These are phyloP conservation scores for Oryza australiensis DNA, from an alignment of 176 grass and related monocot species.

Conservation along the genomic window DNA sequence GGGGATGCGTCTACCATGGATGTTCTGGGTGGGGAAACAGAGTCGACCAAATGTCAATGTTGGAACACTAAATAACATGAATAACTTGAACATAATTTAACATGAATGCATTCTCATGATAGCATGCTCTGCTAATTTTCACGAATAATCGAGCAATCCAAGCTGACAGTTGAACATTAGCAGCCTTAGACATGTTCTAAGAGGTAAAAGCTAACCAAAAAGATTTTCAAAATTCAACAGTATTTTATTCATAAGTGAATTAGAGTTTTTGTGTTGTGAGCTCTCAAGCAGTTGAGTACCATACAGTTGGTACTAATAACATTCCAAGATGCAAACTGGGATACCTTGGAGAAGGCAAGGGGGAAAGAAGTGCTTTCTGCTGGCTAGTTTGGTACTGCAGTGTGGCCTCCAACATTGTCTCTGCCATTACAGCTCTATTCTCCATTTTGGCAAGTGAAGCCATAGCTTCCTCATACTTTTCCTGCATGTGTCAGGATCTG, in stretches of 20 bases:
- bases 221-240: conserved; percentile 29
- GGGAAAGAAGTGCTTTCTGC: conserved; percentile 77
- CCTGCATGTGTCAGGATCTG: conserved; percentile 50
- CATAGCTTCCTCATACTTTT: conserved; percentile 89
- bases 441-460: conserved; percentile 75
- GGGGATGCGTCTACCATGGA: conserved; percentile 49
- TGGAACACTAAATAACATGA: conserved; percentile 11
- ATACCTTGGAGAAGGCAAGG: conserved; percentile 86
- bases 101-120: conserved; percentile 11
- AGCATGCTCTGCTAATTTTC: conserved; percentile 1
- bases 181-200: conserved; percentile 9
- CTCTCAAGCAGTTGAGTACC: conserved; percentile 1
- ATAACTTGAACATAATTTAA: conserved; percentile 25
- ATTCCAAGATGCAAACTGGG: conserved; percentile 16
- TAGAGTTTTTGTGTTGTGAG: conserved; percentile 22
- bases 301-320: conserved; percentile 28
- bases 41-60: conserved; percentile 21
- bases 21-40: conserved; percentile 54
- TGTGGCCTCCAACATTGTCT: conserved; percentile 99
- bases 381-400: conserved; percentile 97
- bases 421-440: conserved; percentile 97
- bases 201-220: conserved; percentile 16
- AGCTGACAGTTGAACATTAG: neutral
- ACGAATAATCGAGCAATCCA: neutral
- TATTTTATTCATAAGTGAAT: conserved; percentile 12